Evolutionary conservation across 2,329 filamentous ascomycete genomes (phyloP).

Genomic region (Fusarium subtropicale): DNA sequence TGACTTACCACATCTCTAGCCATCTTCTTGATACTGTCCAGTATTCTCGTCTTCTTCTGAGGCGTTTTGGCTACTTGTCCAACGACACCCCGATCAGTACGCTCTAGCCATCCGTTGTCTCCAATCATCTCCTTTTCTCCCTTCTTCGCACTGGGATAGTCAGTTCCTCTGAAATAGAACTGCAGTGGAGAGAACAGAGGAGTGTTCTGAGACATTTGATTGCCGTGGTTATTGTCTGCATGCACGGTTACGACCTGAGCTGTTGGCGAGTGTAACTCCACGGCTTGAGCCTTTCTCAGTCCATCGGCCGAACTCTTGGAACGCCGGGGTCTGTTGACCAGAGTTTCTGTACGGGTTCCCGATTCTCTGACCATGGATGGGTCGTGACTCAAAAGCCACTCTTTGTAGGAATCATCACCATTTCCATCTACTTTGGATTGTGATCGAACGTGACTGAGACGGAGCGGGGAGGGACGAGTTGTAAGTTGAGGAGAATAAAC

Average conservation of each 20-base stretch:
- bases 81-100: conserved; percentile 47
- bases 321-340: conserved; percentile 41
- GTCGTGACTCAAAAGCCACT: conserved; percentile 44
- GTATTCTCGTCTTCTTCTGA: conserved; percentile 56
- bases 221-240: conserved; percentile 8
- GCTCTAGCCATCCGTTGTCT: conserved; percentile 67
- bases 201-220: conserved; percentile 25
- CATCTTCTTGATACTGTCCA: conserved; percentile 63
- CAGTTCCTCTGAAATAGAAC: conserved; percentile 56
- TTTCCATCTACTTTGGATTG: conserved; percentile 38
- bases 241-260: conserved; percentile 29
- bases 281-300: conserved; percentile 24
- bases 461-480: conserved; percentile 40
- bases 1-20: conserved; percentile 65
- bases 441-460: conserved; percentile 35
- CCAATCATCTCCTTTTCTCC: conserved; percentile 66
- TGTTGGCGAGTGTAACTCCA: conserved; percentile 24
- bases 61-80: conserved; percentile 45
- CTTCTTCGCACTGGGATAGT: conserved; percentile 54
- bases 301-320: conserved; percentile 49
- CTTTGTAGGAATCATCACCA: conserved; percentile 42
- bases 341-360: conserved; percentile 19
- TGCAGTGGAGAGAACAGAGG: conserved; percentile 57
- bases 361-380: conserved; percentile 37
- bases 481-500: conserved; percentile 43